Evolutionary conservation across 257 asterid genomes (phyloP).

Genomic region (Solanum etuberosum): DNA sequence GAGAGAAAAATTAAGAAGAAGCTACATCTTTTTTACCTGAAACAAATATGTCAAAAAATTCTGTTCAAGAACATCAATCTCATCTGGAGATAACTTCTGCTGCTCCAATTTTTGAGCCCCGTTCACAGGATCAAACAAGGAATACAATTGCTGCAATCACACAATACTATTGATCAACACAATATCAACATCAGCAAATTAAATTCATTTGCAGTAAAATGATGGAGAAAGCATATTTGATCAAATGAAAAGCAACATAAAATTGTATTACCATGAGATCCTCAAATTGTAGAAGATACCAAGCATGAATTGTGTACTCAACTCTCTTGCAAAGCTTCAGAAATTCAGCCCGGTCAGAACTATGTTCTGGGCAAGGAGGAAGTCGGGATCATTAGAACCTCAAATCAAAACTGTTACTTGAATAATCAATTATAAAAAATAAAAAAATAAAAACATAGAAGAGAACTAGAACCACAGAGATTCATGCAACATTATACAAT

Average conservation of each 20-base stretch:
- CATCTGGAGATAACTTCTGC: conserved; percentile 69
- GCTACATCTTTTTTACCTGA: conserved; percentile 37
- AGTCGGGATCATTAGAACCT: not conserved
- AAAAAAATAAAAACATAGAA: not conserved
- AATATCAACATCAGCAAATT: not conserved
- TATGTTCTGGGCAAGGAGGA: conserved; percentile 43
- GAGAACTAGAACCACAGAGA: not conserved
- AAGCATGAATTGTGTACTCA: conserved; percentile 92
- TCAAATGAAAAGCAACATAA: not conserved
- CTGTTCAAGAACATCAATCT: conserved; percentile 77
- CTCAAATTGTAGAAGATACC: conserved; percentile 95
- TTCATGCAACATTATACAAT: not conserved
- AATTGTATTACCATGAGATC: conserved; percentile 74
- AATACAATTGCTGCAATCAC: conserved; percentile 79
- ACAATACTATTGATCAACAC: not conserved
- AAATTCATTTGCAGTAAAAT: not conserved
- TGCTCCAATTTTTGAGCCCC: conserved; percentile 84
- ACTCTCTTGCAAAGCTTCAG: conserved; percentile 95
- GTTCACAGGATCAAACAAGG: conserved; percentile 89
- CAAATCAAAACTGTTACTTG: not conserved
- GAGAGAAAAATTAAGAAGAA: not conserved
- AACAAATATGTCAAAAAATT: conserved; percentile 75
- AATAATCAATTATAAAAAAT: not conserved
- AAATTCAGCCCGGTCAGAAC: conserved; percentile 84
- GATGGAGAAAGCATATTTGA: not conserved